Percentiles rank a stretch among this genome's conserved stretches.
Evolutionary conservation across 1,284 basidiomycete species (phyloP).

Genomic region (Paramarasmius palmivorus): DNA sequence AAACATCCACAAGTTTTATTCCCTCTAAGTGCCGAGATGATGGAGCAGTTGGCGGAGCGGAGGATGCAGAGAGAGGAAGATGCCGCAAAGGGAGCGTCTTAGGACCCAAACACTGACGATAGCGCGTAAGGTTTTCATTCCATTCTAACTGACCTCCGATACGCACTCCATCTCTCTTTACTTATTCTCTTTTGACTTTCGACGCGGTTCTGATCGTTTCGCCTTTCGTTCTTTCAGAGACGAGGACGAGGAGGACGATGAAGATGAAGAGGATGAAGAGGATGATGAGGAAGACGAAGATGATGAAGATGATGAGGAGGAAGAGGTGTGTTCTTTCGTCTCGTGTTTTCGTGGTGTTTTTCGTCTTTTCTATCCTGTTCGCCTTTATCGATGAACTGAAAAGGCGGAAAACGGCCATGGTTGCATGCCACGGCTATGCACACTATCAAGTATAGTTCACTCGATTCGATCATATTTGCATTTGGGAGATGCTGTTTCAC

Average conservation of each 20-base stretch:
- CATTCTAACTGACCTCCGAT: neutral
- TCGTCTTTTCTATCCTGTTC: neutral
- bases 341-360: conserved; percentile 14
- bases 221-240: neutral
- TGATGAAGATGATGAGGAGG: conserved; percentile 52
- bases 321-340: conserved; percentile 29
- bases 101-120: conserved; percentile 25
- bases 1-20: no score
- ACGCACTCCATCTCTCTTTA: neutral
- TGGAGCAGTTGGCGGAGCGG: conserved; percentile 97
- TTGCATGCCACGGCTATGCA: neutral
- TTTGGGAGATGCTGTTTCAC: neutral
- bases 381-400: neutral
- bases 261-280: conserved; percentile 26
- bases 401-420: neutral
- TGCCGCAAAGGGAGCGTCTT: conserved; percentile 51
- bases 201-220: neutral
- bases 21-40: no score
- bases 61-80: conserved; percentile 93
- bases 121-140: neutral
- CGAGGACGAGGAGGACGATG: conserved; percentile 29
- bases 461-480: no score
- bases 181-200: neutral
- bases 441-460: no score
- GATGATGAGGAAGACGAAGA: conserved; percentile 29